Evolutionary conservation across 352 stramenopile genomes (phyloP).

Genomic region (Pseudoperonospora humuli): DNA sequence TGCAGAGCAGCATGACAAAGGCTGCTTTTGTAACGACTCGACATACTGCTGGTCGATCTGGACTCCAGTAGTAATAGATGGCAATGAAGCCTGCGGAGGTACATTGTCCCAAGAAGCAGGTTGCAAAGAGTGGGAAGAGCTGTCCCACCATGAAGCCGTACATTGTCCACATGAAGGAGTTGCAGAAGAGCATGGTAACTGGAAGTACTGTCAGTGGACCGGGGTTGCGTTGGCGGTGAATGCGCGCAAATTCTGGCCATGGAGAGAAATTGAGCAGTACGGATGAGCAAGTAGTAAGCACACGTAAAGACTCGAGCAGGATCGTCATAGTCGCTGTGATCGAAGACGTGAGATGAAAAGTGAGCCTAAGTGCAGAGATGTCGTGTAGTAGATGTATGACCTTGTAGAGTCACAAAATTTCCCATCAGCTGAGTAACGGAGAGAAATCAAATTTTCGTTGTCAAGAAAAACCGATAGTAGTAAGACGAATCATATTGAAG

Average conservation of each 20-base stretch:
- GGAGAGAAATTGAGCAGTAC: constrained; percentile 29
- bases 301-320: constrained; percentile 26
- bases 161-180: constrained; percentile 34
- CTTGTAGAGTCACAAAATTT: no score
- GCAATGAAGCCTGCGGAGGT: constrained; percentile 30
- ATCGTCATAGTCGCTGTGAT: constrained; percentile 16
- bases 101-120: constrained; percentile 25
- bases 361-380: constrained; percentile 1
- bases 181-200: constrained; percentile 31
- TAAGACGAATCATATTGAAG: no score
- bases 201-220: constrained; percentile 29
- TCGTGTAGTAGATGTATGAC: no score
- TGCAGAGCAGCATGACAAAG: constrained; percentile 22
- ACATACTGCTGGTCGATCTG: constrained; percentile 18
- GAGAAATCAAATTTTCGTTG: no score
- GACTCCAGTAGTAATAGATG: constrained; percentile 30
- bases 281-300: constrained; percentile 28
- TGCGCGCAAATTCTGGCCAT: constrained; percentile 30
- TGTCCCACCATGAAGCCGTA: constrained; percentile 37
- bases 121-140: constrained; percentile 38
- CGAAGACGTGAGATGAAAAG: constrained; percentile 10
- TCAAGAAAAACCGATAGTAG: no score
- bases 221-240: constrained; percentile 27
- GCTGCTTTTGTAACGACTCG: constrained; percentile 13
- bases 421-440: no score